These are phyloP conservation scores for Asterophora lycoperdoides DNA, from an alignment of 768 basidiomycete species.

Conservation along the genomic window DNA sequence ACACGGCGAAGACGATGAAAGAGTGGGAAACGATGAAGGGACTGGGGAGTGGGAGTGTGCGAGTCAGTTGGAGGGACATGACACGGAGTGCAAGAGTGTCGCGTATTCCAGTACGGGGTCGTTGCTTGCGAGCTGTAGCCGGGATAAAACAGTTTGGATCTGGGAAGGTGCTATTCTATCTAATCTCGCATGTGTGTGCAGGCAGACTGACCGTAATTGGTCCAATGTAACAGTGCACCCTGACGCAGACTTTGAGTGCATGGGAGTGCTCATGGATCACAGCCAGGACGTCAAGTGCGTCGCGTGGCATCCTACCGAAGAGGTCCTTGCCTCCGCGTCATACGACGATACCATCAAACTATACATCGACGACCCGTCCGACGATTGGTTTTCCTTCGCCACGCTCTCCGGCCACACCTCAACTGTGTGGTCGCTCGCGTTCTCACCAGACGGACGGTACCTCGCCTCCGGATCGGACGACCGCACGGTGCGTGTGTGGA, in stretches of 20 bases:
- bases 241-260: slow-evolving; percentile 90
- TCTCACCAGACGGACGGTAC: slow-evolving; percentile 71
- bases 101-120: slow-evolving; percentile 76
- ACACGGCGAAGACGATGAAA: slow-evolving; percentile 23
- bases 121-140: slow-evolving; percentile 87
- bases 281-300: slow-evolving; percentile 94
- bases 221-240: slow-evolving; percentile 60
- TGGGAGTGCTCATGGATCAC: slow-evolving; percentile 96
- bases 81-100: slow-evolving; percentile 93
- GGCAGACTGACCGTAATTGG: slow-evolving; percentile 1
- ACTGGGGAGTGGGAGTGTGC: slow-evolving; percentile 83
- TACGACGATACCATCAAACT: slow-evolving; percentile 97
- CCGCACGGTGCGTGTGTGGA: slow-evolving; percentile 82
- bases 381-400: slow-evolving; percentile 89
- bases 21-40: slow-evolving; percentile 29
- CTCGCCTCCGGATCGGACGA: slow-evolving; percentile 89
- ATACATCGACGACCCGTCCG: slow-evolving; percentile 87
- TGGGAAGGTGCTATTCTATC: slow-evolving; percentile 82
- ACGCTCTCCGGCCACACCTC: slow-evolving; percentile 79
- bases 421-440: slow-evolving; percentile 91
- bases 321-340: slow-evolving; percentile 94
- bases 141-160: slow-evolving; percentile 98
- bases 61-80: slow-evolving; percentile 87
- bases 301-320: slow-evolving; percentile 92
- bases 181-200: background rate